A percentile compares a stretch with the other conserved stretches of the same genome.
Evolutionary conservation across 371 early-diverging fungal species (phyloP).

Genomic region (Coelomomyces lativittatus): DNA sequence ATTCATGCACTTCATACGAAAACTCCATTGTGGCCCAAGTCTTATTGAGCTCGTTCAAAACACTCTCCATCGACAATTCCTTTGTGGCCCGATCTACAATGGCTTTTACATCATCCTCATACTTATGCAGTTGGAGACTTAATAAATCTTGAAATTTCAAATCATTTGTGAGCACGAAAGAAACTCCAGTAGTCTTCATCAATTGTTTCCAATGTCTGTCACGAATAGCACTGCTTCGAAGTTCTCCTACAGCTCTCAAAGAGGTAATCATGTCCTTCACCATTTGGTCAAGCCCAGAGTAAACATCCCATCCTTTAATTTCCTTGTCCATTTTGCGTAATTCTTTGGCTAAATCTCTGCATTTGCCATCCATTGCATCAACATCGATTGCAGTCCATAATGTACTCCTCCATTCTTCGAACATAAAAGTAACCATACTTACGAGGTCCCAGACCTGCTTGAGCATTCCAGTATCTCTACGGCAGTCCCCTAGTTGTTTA

Average conservation of each 20-base stretch:
- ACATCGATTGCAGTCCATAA: conserved; percentile 44
- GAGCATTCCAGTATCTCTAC: conserved; percentile 41
- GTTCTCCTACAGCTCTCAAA: conserved; percentile 41
- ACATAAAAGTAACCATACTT: conserved; percentile 31
- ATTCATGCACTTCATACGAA: conserved; percentile 34
- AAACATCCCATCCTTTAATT: conserved; percentile 49
- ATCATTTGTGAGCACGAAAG: conserved; percentile 36
- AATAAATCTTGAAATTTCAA: conserved; percentile 46
- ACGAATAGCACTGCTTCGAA: conserved; percentile 34
- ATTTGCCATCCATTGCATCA: conserved; percentile 33
- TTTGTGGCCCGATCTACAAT: conserved; percentile 46
- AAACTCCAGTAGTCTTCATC: conserved; percentile 46
- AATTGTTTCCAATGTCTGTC: conserved; percentile 49
- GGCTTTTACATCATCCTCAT: conserved; percentile 43
- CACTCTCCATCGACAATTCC: conserved; percentile 44
- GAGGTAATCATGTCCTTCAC: conserved; percentile 48
- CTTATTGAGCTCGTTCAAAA: conserved; percentile 33
- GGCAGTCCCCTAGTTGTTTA: conserved; percentile 33
- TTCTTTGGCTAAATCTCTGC: conserved; percentile 37
- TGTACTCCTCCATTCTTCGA: conserved; percentile 32
- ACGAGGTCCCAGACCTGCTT: conserved; percentile 44
- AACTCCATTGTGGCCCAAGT: conserved; percentile 43
- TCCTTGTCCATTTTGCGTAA: conserved; percentile 43
- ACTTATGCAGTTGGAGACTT: conserved; percentile 38
- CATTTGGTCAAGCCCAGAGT: conserved; percentile 35